A percentile compares a stretch with the other conserved stretches of the same genome.
Conservation (phyloP, 192 early-diverging fungal genomes). For the Backusella circina region DNA sequence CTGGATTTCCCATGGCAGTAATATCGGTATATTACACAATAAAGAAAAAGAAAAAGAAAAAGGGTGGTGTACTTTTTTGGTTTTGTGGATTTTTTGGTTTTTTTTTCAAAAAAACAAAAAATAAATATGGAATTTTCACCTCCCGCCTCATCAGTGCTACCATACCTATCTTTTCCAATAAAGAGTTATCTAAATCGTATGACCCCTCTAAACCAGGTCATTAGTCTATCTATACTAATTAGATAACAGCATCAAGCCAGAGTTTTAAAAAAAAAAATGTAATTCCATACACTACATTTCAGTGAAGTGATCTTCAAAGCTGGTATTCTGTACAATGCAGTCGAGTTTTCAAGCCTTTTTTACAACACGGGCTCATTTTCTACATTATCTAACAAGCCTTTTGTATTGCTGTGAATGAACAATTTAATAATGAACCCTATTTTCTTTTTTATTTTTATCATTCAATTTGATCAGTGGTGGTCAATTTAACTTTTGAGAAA, state of each 20-base stretch:
- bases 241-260: too few species aligned
- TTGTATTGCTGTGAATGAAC: background rate
- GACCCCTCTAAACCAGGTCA: background rate
- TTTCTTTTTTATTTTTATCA: too few species aligned
- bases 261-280: background rate
- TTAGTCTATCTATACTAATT: background rate
- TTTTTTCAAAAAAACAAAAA: background rate
- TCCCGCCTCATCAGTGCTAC: background rate
- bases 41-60: background rate
- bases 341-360: background rate
- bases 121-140: background rate
- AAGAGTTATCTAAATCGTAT: background rate
- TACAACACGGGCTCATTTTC: background rate
- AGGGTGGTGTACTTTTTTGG: background rate
- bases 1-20: constrained; percentile 67
- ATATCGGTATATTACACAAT: background rate
- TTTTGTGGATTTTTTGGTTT: background rate
- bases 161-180: background rate
- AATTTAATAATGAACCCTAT: background rate
- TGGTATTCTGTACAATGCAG: background rate
- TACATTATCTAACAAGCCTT: background rate
- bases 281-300: background rate
- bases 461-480: background rate
- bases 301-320: background rate
- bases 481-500: background rate